Evolutionary conservation across 805 yeast genomes (phyloP).

Genomic region (Geotrichum ghanense): DNA sequence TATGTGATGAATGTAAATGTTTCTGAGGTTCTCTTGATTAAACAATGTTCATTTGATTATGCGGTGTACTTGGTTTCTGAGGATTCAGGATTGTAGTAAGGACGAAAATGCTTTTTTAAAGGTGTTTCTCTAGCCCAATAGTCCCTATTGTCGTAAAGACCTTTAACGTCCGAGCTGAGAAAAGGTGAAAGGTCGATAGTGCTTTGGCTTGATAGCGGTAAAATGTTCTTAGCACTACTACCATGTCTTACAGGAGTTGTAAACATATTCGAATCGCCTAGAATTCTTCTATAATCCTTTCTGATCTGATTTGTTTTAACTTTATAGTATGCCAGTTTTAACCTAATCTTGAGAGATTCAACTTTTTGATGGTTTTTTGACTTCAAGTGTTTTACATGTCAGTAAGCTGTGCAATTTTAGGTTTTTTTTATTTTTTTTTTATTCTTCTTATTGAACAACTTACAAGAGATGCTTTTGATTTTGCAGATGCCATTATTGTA

Average conservation of each 20-base stretch:
- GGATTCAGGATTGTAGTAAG: background rate
- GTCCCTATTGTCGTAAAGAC: background rate
- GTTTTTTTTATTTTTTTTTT: too few species aligned
- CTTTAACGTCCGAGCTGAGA: background rate
- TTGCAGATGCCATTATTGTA: too few species aligned
- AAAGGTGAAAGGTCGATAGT: background rate
- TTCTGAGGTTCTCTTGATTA: too few species aligned
- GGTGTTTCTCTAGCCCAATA: background rate
- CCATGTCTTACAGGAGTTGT: background rate
- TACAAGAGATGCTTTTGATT: too few species aligned
- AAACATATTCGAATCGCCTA: background rate
- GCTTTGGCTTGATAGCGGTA: background rate
- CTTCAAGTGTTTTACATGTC: too few species aligned
- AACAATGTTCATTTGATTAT: background rate
- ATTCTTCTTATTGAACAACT: too few species aligned
- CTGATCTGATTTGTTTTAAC: conserved; percentile 21
- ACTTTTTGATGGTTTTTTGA: conserved; percentile 15
- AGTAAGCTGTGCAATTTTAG: too few species aligned
- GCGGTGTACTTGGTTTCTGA: too few species aligned
- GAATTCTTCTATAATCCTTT: background rate
- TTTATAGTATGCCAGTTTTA: conserved; percentile 26
- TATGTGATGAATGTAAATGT: too few species aligned
- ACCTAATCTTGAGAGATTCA: conserved; percentile 19
- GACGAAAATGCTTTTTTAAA: background rate
- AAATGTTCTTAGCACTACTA: background rate